Conservation (phyloP, 345 rosid genomes). For the Turnera subulata region DNA sequence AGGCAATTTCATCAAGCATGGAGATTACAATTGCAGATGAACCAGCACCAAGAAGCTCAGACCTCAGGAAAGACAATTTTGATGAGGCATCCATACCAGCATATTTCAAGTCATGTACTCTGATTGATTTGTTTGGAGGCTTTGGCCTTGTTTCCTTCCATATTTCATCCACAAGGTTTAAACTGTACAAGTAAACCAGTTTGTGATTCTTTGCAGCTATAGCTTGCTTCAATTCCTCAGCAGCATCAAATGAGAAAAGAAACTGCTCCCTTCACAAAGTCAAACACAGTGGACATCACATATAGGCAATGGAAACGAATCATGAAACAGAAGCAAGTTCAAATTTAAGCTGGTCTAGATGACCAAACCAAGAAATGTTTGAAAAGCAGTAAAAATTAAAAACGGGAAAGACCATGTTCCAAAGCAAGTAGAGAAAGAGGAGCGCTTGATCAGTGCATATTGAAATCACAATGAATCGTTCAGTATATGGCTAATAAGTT, state of each 20-base stretch:
- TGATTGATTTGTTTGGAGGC: conserved; percentile 68
- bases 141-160: conserved; percentile 88
- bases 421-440: neutral
- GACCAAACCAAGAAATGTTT: too few relatives aligned
- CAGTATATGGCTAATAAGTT: neutral
- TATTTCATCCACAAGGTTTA: conserved; percentile 78
- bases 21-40: conserved; percentile 81
- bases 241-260: conserved; percentile 90
- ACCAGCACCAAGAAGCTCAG: conserved; percentile 60
- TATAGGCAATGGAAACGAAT: conserved; percentile 15
- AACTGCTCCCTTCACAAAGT: conserved; percentile 92
- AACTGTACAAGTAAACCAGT: conserved; percentile 68
- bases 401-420: too few relatives aligned
- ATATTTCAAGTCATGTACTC: conserved; percentile 80
- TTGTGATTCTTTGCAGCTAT: conserved; percentile 73
- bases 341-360: too few relatives aligned
- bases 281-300: conserved; percentile 40
- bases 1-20: conserved; percentile 96
- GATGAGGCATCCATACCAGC: conserved; percentile 79
- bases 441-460: neutral
- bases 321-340: neutral
- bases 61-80: conserved; percentile 64
- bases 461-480: neutral
- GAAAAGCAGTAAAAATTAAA: too few relatives aligned
- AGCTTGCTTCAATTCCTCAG: conserved; percentile 83